Evolutionary conservation across 1,139 yeast genomes (phyloP), one percentile per base, ranked within the genome.

Genomic region (Oligophagozyma castellii): DNA sequence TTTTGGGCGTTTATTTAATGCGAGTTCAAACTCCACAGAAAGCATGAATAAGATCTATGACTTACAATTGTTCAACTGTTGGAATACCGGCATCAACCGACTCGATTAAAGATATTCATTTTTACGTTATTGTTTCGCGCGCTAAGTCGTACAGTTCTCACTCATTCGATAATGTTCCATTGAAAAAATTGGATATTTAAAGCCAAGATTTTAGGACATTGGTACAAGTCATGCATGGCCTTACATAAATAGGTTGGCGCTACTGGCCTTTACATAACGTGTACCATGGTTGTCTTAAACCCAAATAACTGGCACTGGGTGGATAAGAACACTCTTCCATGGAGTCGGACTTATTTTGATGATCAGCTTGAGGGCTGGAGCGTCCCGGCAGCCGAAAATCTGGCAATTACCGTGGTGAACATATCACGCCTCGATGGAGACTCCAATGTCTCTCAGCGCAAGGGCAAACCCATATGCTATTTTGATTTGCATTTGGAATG

Each of bases 261-360:
- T 26, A 12, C 13, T 22, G n/a, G 18, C 22, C 4, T n/a, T n/a
- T n/a, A n/a, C 16, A 14, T 26, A 19, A 19, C 11, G 13, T 10
- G 16, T 14, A 31, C 19, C 4, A 75, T 76, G 86, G 79, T 73
- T 30, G 84, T 77, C 26, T 77, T 76, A 51, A 78, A 78, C 59
- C 92, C 92, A 26, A 77, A 78, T 55, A 78, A 78, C 68, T 78
- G 89, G 92, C 89, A 78, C 59, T 78, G 92, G 89, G 74, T 78
- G 24, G 83, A 77, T 47, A 76, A 71, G 48, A 76, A 77, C 59
- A 76, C 86, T 43, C 63, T 77, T 31, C 74, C 80, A 32, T 78
- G 89, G 89, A 67, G 81, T 13, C 70, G 70, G 45, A 56, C 57
- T 8, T 77, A 76, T 48, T 61, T 78, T 37, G 55, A 62, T 22